Evolutionary conservation across 2,329 filamentous ascomycete genomes (phyloP), one percentile per base, ranked within the genome.

Genomic region (Xylaria sp.): DNA sequence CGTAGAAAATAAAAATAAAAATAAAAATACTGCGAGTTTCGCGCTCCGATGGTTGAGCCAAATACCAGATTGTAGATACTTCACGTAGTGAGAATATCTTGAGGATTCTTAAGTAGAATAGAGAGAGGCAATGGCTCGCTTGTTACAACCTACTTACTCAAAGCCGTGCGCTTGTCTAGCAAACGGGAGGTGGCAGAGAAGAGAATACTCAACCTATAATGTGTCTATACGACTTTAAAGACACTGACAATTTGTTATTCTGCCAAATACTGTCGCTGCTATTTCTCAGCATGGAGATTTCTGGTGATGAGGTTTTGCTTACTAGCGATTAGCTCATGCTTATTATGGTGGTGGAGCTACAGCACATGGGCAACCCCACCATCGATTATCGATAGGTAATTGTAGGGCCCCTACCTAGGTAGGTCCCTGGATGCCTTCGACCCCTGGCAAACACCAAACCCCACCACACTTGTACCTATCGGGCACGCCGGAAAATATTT

Each of bases 311-410:
- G 43, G 39, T 44, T 60, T 62, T 61, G n/a, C n/a, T 65, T 65
- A 63, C 59, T 34, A 55, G 59, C 53, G 46, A 65, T 69, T 68
- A 69, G 61, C 54, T 61, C 57, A 65, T 68, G 64, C 65, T 68
- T 60, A 66, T 60, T 11, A 44, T n/a, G n/a, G 29, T 43, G 4
- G 16, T 53, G 48, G 55, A 60, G 50, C 40, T 56, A 54, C 54
- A 50, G 47, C 44, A 56, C 39, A 34, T 34, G 11, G 29, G 11
- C 9, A 13, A 34, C 29, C 29, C 29, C 29, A 34, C 29, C 29
- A 34, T 34, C 5, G 29, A 34, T 17, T 26, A 26, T 21, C 37
- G 40, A 44, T 50, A 24, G 26, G 50, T 47, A 24, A 46, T 37
- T 20, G 22, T 17, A 20, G 39, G 17, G 39, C 39, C n/a, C n/a